Conservation (phyloP, 345 rosid species). For the thale cress (Arabidopsis thaliana) region DNA sequence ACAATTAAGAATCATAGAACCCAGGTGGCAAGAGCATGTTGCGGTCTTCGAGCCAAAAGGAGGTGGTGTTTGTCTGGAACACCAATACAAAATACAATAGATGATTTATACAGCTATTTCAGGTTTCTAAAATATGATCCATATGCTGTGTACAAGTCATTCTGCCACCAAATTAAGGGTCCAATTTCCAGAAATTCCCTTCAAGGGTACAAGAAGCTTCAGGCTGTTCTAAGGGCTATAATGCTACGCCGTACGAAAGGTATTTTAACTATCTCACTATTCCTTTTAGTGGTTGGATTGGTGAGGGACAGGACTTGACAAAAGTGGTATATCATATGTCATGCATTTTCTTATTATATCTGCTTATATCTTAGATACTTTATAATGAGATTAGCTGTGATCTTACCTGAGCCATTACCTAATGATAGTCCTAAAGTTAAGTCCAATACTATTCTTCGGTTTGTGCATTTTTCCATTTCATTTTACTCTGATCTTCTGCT, state of each 20-base stretch:
- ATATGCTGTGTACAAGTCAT: slow-evolving; percentile 69
- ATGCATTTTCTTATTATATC: background rate
- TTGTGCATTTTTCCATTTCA: slow-evolving; percentile 8
- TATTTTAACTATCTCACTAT: slow-evolving; percentile 43
- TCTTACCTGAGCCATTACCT: slow-evolving; percentile 13
- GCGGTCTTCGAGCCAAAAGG: slow-evolving; percentile 90
- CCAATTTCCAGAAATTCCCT: slow-evolving; percentile 72
- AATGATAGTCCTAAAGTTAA: slow-evolving; percentile 24
- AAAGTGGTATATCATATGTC: background rate
- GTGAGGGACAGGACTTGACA: slow-evolving; percentile 21
- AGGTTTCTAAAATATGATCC: slow-evolving; percentile 93
- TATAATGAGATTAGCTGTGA: slow-evolving; percentile 21
- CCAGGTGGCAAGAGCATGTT: slow-evolving; percentile 97
- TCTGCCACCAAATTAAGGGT: slow-evolving; percentile 66
- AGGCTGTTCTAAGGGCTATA: slow-evolving; percentile 81
- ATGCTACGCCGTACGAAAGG: slow-evolving; percentile 99
- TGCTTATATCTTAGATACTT: slow-evolving; percentile 10
- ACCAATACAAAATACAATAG: slow-evolving; percentile 89
- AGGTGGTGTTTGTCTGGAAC: slow-evolving; percentile 99
- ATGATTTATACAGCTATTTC: slow-evolving; percentile 96
- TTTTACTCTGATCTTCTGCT: slow-evolving; percentile 21
- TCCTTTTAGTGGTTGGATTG: slow-evolving; percentile 3
- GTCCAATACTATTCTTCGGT: background rate
- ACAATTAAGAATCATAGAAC: slow-evolving; percentile 98
- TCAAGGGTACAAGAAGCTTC: slow-evolving; percentile 91